Conservation (phyloP, 1,284 basidiomycete genomes). For the Omphalotus olearius region DNA sequence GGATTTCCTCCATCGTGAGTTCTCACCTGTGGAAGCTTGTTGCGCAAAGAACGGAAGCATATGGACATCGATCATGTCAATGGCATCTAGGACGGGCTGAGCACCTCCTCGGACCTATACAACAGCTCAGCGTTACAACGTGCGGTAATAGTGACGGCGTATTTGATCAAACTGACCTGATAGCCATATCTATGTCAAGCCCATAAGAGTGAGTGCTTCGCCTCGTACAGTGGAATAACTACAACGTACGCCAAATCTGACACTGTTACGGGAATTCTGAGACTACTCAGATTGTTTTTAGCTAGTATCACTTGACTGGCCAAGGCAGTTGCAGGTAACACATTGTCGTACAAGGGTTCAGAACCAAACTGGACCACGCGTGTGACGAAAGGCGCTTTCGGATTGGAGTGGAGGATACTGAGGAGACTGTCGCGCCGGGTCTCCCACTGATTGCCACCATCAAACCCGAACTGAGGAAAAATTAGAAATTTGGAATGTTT, state of each 20-base stretch:
- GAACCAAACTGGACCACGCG: slow-evolving; percentile 70
- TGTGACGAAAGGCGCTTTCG: slow-evolving; percentile 64
- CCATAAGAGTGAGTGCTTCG: background rate
- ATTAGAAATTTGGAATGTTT: background rate
- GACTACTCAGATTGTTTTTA: slow-evolving; percentile 44
- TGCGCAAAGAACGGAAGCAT: slow-evolving; percentile 72
- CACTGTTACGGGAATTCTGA: slow-evolving; percentile 66
- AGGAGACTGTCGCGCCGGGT: slow-evolving; percentile 51
- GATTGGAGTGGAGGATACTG: slow-evolving; percentile 53
- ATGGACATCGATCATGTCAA: slow-evolving; percentile 68
- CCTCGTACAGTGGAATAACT: too few species aligned
- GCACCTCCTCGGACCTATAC: slow-evolving; percentile 46
- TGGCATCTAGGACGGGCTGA: slow-evolving; percentile 53
- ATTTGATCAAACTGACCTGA: slow-evolving; percentile 23
- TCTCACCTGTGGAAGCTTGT: slow-evolving; percentile 53
- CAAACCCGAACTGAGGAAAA: slow-evolving; percentile 53
- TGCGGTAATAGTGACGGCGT: too few species aligned
- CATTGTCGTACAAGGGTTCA: slow-evolving; percentile 67
- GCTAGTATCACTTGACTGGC: slow-evolving; percentile 49
- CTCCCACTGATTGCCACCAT: slow-evolving; percentile 51
- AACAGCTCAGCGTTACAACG: background rate
- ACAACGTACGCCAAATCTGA: slow-evolving; percentile 38
- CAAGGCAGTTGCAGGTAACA: slow-evolving; percentile 47
- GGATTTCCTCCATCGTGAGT: too few species aligned
- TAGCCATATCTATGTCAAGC: slow-evolving; percentile 29